Evolutionary conservation across 129 eudicot species (phyloP), one percentile per base, ranked within the genome.

Genomic region (Chrysanthemum seticuspe): DNA sequence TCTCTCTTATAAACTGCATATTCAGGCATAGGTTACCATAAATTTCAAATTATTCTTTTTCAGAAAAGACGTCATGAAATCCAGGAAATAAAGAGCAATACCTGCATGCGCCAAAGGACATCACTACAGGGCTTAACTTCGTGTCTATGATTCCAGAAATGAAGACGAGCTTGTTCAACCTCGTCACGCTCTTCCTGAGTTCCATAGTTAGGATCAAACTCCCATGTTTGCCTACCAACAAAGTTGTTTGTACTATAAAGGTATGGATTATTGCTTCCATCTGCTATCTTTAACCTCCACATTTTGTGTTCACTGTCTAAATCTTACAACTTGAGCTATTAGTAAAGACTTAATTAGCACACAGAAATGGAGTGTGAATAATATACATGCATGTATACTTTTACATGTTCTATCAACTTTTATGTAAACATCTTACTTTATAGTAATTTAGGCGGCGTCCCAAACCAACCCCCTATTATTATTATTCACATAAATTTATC

Each of bases 1-100:
- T 91, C 73, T 88, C 97, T 34, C 71, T 70, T 19, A 88, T 9
- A 69, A 82, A 86, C 97, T 91, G 83, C 84, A 78, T 57, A 18
- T 50, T 13, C 15, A 60, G 50, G 40, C 15, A 44, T 40, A 27
- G 34, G 31, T n/a, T 15, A 45, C 13, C 1, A 49, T 16, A 4
- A 21, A 25, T 31, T 25, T 9, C 14, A 51, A 16, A 60, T 18
- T 49, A 50, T 18, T 1, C 1, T 18, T 48, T n/a, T 12, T 55
- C 4, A 21, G 50, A 36, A 13, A 11, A 4, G 29, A 47, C 18
- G 9, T 1, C 12, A 21, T 1, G 0, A 1, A 76, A 13, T 56
- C 18, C 10, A 57, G 8, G 55, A 47, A 59, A 13, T 21, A 51
- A 14, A 18, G 54, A 55, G 3, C 3, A n/a, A 29, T 12, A 83